phyloP scores from a whole-genome alignment of 176 grass and related monocot species.

The Chrysopogon serrulatus region DNA sequence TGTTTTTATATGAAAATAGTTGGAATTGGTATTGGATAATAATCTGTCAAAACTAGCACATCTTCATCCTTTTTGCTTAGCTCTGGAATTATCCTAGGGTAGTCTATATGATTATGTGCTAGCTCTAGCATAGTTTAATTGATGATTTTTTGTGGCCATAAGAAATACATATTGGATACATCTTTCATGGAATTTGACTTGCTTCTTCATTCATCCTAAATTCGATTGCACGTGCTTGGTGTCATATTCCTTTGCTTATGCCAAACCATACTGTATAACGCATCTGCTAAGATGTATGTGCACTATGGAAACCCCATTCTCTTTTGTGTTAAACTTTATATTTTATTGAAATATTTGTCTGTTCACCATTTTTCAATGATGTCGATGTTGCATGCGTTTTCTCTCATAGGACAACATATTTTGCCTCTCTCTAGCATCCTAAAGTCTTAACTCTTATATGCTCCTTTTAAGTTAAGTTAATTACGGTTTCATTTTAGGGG shows the following conservation, averaged over 20 bases:
- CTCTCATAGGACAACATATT: background rate
- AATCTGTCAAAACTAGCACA: background rate
- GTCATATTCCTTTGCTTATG: background rate
- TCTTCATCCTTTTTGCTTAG: background rate
- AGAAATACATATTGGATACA: background rate
- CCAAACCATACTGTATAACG: background rate
- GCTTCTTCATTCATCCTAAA: background rate
- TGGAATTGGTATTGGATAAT: background rate
- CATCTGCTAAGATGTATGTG: background rate
- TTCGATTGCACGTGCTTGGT: background rate
- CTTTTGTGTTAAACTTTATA: background rate
- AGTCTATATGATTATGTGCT: background rate
- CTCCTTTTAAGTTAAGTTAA: background rate
- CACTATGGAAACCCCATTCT: background rate
- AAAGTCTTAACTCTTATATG: background rate
- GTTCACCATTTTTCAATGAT: background rate
- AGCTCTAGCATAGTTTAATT: background rate
- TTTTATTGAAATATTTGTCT: background rate
- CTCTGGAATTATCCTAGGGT: background rate
- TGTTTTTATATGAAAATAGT: constrained; percentile 6
- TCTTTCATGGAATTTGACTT: constrained; percentile 13
- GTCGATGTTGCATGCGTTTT: background rate
- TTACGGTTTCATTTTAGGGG: constrained; percentile 47
- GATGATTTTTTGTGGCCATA: background rate
- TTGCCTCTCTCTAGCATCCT: background rate